These are phyloP conservation scores for Chlamydomonas sphaeroides DNA, from an alignment of 139 green algal species.

Conservation along the genomic window DNA sequence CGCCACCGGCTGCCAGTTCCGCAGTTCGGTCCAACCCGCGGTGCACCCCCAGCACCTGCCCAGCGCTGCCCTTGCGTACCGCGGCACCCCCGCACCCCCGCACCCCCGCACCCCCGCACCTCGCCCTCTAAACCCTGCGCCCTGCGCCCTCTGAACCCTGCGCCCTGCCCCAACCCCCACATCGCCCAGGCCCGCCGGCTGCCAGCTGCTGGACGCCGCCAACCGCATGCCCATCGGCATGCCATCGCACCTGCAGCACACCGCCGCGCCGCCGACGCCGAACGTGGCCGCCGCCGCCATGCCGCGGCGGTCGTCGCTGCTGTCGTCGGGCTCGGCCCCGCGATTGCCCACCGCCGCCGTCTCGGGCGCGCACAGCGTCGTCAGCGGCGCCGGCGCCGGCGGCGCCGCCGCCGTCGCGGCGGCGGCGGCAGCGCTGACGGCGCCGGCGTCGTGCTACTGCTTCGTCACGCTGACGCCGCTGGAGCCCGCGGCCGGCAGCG, in stretches of 20 bases:
- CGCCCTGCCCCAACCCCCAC: too few species aligned
- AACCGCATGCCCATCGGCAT: conserved; percentile 24
- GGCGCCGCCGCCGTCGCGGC: not conserved
- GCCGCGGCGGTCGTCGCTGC: too few species aligned
- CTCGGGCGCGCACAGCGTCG: not conserved
- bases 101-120: not conserved
- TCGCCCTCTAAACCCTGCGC: too few species aligned
- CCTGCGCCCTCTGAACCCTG: too few species aligned
- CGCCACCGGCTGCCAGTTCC: too few species aligned
- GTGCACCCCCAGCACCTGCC: too few species aligned
- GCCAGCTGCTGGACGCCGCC: conserved; percentile 27
- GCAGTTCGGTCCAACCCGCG: too few species aligned
- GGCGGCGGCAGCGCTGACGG: not conserved
- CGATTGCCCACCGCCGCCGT: not conserved
- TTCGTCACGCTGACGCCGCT: not conserved
- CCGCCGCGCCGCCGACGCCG: not conserved
- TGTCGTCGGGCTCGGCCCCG: too few species aligned
- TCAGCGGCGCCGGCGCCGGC: not conserved
- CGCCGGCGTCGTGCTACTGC: conserved; percentile 25
- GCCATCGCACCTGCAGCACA: not conserved
- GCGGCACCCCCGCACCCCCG: too few species aligned
- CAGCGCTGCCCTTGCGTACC: too few species aligned
- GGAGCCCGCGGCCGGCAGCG: too few species aligned
- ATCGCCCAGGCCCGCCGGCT: conserved; percentile 11
- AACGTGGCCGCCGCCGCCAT: too few species aligned